These are phyloP conservation scores for Hippophae tibetana DNA, from an alignment of 306 rosid species.

Conservation along the genomic window DNA sequence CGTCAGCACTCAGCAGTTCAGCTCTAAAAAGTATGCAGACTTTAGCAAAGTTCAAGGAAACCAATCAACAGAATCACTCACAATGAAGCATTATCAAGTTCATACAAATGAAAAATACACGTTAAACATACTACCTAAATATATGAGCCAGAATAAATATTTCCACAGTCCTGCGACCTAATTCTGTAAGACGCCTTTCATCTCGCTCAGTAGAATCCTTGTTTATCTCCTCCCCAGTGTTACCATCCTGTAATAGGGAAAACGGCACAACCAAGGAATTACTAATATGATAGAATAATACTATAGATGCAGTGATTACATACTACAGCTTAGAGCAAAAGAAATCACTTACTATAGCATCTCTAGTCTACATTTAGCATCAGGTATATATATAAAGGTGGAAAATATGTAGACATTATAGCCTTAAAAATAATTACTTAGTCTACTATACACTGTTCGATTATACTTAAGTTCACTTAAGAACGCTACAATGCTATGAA, in stretches of 20 bases:
- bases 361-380: too few relatives aligned
- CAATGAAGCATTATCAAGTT: slow-evolving; percentile 10
- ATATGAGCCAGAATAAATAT: slow-evolving; percentile 96
- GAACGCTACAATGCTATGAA: too few relatives aligned
- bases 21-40: neutral
- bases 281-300: too few relatives aligned
- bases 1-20: neutral
- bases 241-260: slow-evolving; percentile 58
- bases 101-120: slow-evolving; percentile 5
- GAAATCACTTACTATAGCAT: too few relatives aligned
- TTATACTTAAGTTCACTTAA: too few relatives aligned
- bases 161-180: slow-evolving; percentile 97
- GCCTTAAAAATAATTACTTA: too few relatives aligned
- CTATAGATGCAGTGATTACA: too few relatives aligned
- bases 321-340: too few relatives aligned
- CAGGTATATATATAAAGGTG: too few relatives aligned
- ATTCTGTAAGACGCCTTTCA: slow-evolving; percentile 91
- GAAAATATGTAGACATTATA: too few relatives aligned
- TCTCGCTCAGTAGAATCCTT: slow-evolving; percentile 93
- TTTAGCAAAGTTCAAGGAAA: neutral
- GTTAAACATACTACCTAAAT: slow-evolving; percentile 46
- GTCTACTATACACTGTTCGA: too few relatives aligned
- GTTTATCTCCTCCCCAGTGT: slow-evolving; percentile 87
- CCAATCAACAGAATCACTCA: neutral
- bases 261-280: slow-evolving; percentile 9